Conservation (phyloP, 2,329 filamentous ascomycete genomes). For the Aspergillus pseudoviridinutans region DNA sequence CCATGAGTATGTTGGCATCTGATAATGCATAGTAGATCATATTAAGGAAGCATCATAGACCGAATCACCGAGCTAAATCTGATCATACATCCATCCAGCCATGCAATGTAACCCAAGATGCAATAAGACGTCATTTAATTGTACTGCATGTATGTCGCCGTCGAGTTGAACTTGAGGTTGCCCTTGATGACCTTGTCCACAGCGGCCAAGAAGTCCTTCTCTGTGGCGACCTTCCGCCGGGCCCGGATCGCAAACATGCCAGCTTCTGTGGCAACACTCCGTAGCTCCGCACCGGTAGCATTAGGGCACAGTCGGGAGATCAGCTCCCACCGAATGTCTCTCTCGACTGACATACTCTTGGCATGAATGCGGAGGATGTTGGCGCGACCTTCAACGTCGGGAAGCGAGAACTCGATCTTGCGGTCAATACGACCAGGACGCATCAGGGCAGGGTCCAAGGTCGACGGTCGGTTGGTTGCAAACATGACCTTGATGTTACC, state of each 20-base stretch:
- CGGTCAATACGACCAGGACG: slow-evolving; percentile 94
- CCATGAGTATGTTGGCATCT: background rate
- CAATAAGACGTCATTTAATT: slow-evolving; percentile 60
- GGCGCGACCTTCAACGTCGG: slow-evolving; percentile 92
- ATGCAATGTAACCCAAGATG: slow-evolving; percentile 24
- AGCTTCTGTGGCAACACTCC: slow-evolving; percentile 95
- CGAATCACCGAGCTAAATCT: slow-evolving; percentile 24
- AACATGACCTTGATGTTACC: slow-evolving; percentile 99
- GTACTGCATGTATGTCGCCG: slow-evolving; percentile 97
- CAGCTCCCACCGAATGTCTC: slow-evolving; percentile 97
- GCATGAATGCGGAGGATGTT: slow-evolving; percentile 98
- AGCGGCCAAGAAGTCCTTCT: slow-evolving; percentile 97
- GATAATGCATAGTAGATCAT: background rate
- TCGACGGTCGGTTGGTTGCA: slow-evolving; percentile 93
- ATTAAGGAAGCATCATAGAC: slow-evolving; percentile 15
- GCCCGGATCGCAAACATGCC: slow-evolving; percentile 98
- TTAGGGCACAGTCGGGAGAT: slow-evolving; percentile 97
- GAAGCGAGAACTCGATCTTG: slow-evolving; percentile 98
- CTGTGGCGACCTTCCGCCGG: slow-evolving; percentile 91
- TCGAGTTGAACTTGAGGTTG: slow-evolving; percentile 99
- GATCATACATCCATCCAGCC: slow-evolving; percentile 33
- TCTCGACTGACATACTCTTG: slow-evolving; percentile 99
- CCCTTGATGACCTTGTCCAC: slow-evolving; percentile 99
- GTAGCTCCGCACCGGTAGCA: slow-evolving; percentile 89
- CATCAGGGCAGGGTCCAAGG: slow-evolving; percentile 94